Evolutionary conservation across 768 basidiomycete species (phyloP), one percentile per base, ranked within the genome.

Genomic region (Naematelia encephala): DNA sequence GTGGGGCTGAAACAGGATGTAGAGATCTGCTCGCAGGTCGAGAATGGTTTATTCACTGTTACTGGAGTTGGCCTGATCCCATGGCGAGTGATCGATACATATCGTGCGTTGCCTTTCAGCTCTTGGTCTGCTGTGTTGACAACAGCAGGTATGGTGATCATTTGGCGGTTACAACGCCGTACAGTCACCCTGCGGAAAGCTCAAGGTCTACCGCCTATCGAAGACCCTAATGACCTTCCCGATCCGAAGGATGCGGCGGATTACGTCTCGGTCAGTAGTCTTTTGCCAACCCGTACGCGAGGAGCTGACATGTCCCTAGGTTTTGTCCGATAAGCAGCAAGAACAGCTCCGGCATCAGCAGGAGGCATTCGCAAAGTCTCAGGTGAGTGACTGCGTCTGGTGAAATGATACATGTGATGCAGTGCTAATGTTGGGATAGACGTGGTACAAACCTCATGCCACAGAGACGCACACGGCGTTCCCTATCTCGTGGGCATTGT

Each of bases 401-500:
- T n/a, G n/a, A 5, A 12, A 19, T 16, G 13, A 19, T 16, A 16
- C 29, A 26, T 46, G 16, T 30, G 42, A n/a, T 30, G 19, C 49
- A 12, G 22, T 12, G 2, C 13, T 27, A n/a, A 25, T 2, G 51
- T 21, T 39, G 43, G 34, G 26, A 43, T 85, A 89, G 77, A 90
- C 89, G 1, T 92, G 89, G 90, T 92, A 91, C 77, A 80, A 87
- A 52, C 84, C 90, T 5, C 90, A 92, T 74, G 88, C 87, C 19
- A 90, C 88, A 12, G 85, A 85, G 59, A 90, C 90, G 0, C 90
- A 80, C 59, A 64, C 53, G 30, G 78, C 78, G 8, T 78, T 73
- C 59, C 69, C 74, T 0, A 77, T 79, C 58, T 66, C 47, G 27
- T 76, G 67, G 60, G 89, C 88, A 4, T 80, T 91, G 34, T 79